Percentiles rank a stretch among this genome's conserved stretches.
phyloP scores from a whole-genome alignment of 1,139 yeast species.

The Yamadazyma songkhlaensis region DNA sequence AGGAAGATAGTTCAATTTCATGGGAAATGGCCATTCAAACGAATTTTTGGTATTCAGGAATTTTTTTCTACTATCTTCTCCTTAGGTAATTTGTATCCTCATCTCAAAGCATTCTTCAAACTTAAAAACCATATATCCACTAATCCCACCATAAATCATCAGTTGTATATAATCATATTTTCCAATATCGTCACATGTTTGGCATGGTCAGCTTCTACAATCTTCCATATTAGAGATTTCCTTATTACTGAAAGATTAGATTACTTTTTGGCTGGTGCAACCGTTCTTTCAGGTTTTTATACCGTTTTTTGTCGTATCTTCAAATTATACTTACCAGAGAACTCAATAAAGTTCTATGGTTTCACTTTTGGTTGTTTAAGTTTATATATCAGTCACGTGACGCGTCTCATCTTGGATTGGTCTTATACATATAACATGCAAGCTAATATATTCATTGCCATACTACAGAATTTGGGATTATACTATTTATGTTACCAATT shows the following conservation, averaged over 20 bases:
- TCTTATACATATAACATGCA: conserved; percentile 93
- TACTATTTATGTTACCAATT: conserved; percentile 29
- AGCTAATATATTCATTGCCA: conserved; percentile 78
- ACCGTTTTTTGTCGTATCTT: conserved; percentile 51
- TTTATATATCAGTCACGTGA: conserved; percentile 61
- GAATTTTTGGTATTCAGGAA: conserved; percentile 80
- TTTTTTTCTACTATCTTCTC: conserved; percentile 80
- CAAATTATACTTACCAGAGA: conserved; percentile 25
- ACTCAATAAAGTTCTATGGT: conserved; percentile 6
- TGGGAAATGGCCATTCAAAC: conserved; percentile 93
- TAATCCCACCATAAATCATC: conserved; percentile 13
- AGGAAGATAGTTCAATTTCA: conserved; percentile 78
- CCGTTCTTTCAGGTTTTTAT: conserved; percentile 81
- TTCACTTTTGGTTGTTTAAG: conserved; percentile 43
- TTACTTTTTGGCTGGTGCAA: conserved; percentile 89
- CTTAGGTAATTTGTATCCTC: conserved; percentile 74
- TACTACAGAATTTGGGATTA: conserved; percentile 61
- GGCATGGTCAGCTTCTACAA: conserved; percentile 85
- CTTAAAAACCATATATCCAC: conserved; percentile 20
- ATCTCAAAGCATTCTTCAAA: conserved; percentile 54
- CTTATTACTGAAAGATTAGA: conserved; percentile 79
- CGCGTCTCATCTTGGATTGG: conserved; percentile 72
- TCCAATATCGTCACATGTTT: conserved; percentile 62
- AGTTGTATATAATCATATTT: conserved; percentile 39
- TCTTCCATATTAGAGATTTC: conserved; percentile 86